Evolutionary conservation across 331 rosid species (phyloP).

Genomic region (Ulmus americana): DNA sequence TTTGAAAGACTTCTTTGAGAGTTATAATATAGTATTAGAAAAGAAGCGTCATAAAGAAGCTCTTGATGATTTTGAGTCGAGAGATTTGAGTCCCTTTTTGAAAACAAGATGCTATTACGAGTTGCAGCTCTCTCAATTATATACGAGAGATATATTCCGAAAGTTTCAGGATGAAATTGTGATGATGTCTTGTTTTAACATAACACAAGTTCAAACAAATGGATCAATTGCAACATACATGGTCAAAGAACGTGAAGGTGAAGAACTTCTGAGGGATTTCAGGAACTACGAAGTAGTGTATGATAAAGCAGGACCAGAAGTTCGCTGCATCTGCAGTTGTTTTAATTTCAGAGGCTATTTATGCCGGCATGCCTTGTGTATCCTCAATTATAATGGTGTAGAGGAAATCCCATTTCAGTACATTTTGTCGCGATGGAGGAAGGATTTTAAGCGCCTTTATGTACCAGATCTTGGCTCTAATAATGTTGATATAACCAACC

Average conservation of each 20-base stretch:
- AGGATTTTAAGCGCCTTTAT: conserved; percentile 70
- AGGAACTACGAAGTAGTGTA: conserved; percentile 63
- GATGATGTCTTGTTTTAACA: conserved; percentile 63
- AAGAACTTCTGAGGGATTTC: conserved; percentile 37
- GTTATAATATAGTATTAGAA: conserved; percentile 46
- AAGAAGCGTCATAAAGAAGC: conserved; percentile 58
- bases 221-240: conserved; percentile 53
- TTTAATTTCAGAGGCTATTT: conserved; percentile 84
- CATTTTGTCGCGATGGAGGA: conserved; percentile 82
- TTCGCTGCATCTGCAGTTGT: conserved; percentile 78
- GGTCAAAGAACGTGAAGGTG: conserved; percentile 59
- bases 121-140: conserved; percentile 74
- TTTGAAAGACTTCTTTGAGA: conserved; percentile 60
- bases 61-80: conserved; percentile 62
- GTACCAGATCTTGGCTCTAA: conserved; percentile 59
- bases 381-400: conserved; percentile 67
- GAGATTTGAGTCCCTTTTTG: conserved; percentile 38
- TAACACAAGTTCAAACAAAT: conserved; percentile 55
- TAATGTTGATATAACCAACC: conserved; percentile 67
- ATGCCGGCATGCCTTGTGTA: conserved; percentile 77
- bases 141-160: conserved; percentile 57
- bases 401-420: conserved; percentile 84
- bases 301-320: conserved; percentile 69
- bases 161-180: conserved; percentile 79
- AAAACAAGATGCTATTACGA: conserved; percentile 65